Conservation (phyloP, 768 basidiomycete genomes). For the Mycena filopes region DNA sequence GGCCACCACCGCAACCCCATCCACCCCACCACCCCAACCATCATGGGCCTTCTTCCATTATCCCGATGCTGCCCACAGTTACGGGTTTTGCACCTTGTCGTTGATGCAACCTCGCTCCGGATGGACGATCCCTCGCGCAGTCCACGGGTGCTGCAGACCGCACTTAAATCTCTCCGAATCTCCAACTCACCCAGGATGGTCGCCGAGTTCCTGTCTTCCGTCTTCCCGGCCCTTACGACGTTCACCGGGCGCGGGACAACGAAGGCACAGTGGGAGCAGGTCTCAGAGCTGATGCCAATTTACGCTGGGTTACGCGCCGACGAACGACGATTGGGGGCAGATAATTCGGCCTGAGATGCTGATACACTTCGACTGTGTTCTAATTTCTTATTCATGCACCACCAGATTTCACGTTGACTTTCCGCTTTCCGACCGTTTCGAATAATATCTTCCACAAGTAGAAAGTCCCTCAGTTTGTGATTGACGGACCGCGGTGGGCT, state of each 20-base stretch:
- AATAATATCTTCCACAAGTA: too few relatives aligned
- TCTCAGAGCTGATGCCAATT: conserved; percentile 2
- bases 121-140: conserved; percentile 14
- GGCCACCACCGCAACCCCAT: neutral
- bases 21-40: conserved; percentile 4
- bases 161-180: conserved; percentile 2
- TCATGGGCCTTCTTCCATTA: conserved; percentile 13
- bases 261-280: conserved; percentile 10
- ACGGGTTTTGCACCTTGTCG: conserved; percentile 1
- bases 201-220: conserved; percentile 6
- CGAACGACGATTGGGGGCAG: conserved; percentile 14
- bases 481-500: too few relatives aligned
- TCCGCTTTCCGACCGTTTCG: too few relatives aligned
- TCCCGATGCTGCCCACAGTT: conserved; percentile 10
- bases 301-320: conserved; percentile 13
- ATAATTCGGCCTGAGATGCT: too few relatives aligned
- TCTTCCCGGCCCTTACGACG: conserved; percentile 7
- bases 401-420: too few relatives aligned
- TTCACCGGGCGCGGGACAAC: neutral
- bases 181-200: conserved; percentile 2
- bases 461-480: too few relatives aligned
- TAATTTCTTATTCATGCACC: too few relatives aligned
- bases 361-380: too few relatives aligned
- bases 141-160: conserved; percentile 17
- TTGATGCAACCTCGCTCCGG: conserved; percentile 6